A percentile compares a stretch with the other conserved stretches of the same genome.
Evolutionary conservation across 2,329 filamentous ascomycete genomes (phyloP).

Genomic region (Chrysoporthe cubensis): DNA sequence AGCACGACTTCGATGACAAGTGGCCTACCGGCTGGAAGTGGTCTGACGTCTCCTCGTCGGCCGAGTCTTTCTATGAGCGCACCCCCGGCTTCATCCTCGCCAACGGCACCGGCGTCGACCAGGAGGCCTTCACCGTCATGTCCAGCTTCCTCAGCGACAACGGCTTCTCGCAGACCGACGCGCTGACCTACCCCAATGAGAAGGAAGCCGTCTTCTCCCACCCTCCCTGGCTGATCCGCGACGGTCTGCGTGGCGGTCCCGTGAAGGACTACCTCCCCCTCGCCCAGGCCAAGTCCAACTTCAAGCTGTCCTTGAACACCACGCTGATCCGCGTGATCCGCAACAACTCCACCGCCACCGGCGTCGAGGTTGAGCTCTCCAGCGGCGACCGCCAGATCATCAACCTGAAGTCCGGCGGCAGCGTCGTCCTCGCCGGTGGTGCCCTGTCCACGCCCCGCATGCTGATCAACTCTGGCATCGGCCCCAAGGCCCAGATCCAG

Average conservation of each 20-base stretch:
- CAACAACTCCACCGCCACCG: slow-evolving; percentile 30
- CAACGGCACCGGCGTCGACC: slow-evolving; percentile 33
- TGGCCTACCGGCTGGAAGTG: slow-evolving; percentile 39
- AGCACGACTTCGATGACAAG: slow-evolving; percentile 38
- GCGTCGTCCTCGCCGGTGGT: slow-evolving; percentile 34
- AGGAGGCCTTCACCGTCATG: slow-evolving; percentile 29
- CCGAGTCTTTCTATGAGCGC: slow-evolving; percentile 36
- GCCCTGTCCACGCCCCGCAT: slow-evolving; percentile 33
- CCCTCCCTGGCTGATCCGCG: slow-evolving; percentile 31
- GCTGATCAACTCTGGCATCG: slow-evolving; percentile 30
- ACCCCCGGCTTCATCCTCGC: slow-evolving; percentile 34
- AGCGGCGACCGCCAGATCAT: slow-evolving; percentile 33
- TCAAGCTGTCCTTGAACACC: slow-evolving; percentile 34
- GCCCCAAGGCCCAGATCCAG: slow-evolving; percentile 30
- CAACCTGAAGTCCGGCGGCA: slow-evolving; percentile 32
- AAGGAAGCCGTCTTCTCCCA: slow-evolving; percentile 31
- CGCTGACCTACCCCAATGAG: slow-evolving; percentile 28
- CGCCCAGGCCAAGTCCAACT: slow-evolving; percentile 33
- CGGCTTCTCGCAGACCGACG: slow-evolving; percentile 30
- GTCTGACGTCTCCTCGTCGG: slow-evolving; percentile 34
- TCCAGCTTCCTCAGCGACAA: slow-evolving; percentile 28
- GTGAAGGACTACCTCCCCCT: slow-evolving; percentile 34
- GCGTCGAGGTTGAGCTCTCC: slow-evolving; percentile 33
- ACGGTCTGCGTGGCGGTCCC: slow-evolving; percentile 32
- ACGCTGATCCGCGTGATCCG: slow-evolving; percentile 34